phyloP scores from a whole-genome alignment of 352 stramenopile genomes.

The Phytophthora cryptogea region DNA sequence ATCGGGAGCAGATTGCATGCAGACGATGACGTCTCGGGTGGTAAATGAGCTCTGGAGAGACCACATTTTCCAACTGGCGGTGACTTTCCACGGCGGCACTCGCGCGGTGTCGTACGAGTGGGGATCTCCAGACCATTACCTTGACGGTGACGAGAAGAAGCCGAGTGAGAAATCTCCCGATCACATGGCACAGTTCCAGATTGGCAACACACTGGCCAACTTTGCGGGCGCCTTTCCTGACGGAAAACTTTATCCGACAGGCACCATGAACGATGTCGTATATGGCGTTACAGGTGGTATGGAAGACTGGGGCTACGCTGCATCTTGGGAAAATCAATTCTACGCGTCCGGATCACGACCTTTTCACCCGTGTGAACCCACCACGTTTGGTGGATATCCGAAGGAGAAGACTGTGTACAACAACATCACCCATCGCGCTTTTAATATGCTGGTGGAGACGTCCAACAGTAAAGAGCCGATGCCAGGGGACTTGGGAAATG shows the following conservation, averaged over 20 bases:
- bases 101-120: conserved; percentile 98
- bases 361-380: conserved; percentile 83
- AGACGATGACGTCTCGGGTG: conserved; percentile 94
- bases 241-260: conserved; percentile 74
- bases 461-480: conserved; percentile 90
- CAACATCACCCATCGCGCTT: conserved; percentile 91
- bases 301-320: conserved; percentile 98
- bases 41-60: conserved; percentile 97
- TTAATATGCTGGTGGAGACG: conserved; percentile 98
- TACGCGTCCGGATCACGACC: conserved; percentile 40
- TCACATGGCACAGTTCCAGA: conserved; percentile 67
- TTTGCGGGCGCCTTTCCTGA: conserved; percentile 79
- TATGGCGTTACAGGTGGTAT: conserved; percentile 97
- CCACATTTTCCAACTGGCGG: conserved; percentile 96
- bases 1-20: conserved; percentile 88
- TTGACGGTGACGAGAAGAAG: conserved; percentile 41
- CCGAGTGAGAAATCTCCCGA: conserved; percentile 80
- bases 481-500: conserved; percentile 70
- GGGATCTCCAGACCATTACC: conserved; percentile 92
- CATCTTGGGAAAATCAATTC: conserved; percentile 84
- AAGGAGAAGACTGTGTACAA: conserved; percentile 93
- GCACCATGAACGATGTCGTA: conserved; percentile 96
- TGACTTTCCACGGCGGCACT: conserved; percentile 99
- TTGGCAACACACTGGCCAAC: conserved; percentile 61
- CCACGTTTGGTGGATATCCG: conserved; percentile 91